Evolutionary conservation across 1,139 yeast genomes (phyloP).

Genomic region (Kazachstania sp.): DNA sequence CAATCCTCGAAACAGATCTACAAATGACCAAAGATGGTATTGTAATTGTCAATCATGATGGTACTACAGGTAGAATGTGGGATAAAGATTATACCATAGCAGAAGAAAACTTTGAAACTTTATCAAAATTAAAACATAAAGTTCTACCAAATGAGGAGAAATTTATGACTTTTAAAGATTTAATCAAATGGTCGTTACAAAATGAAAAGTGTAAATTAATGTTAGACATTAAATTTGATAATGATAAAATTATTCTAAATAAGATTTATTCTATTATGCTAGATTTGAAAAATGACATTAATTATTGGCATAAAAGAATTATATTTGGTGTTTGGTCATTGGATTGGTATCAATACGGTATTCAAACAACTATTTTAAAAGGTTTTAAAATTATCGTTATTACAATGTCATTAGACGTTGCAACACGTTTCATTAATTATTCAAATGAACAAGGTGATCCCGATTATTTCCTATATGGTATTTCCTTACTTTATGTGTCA

Average conservation of each 20-base stretch:
- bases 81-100: constrained; percentile 32
- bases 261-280: constrained; percentile 45
- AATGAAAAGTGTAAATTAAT: constrained; percentile 44
- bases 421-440: constrained; percentile 29
- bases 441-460: constrained; percentile 32
- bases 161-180: constrained; percentile 53
- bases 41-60: constrained; percentile 63
- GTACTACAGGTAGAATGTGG: constrained; percentile 33
- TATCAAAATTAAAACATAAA: constrained; percentile 48
- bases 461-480: constrained; percentile 35
- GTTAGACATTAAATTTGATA: constrained; percentile 75
- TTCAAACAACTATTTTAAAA: constrained; percentile 34
- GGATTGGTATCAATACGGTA: constrained; percentile 50
- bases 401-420: constrained; percentile 38
- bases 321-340: constrained; percentile 80
- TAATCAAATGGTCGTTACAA: constrained; percentile 49
- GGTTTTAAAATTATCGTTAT: constrained; percentile 46
- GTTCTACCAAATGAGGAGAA: constrained; percentile 42
- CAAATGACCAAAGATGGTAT: constrained; percentile 69
- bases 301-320: constrained; percentile 59
- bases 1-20: constrained; percentile 73
- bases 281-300: constrained; percentile 40
- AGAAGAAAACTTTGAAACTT: constrained; percentile 34
- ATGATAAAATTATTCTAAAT: constrained; percentile 50
- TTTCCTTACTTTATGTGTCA: constrained; percentile 37